These are phyloP conservation scores for Neofusicoccum kwambonambiense DNA, from an alignment of 2,329 filamentous ascomycete genomes.

Conservation along the genomic window DNA sequence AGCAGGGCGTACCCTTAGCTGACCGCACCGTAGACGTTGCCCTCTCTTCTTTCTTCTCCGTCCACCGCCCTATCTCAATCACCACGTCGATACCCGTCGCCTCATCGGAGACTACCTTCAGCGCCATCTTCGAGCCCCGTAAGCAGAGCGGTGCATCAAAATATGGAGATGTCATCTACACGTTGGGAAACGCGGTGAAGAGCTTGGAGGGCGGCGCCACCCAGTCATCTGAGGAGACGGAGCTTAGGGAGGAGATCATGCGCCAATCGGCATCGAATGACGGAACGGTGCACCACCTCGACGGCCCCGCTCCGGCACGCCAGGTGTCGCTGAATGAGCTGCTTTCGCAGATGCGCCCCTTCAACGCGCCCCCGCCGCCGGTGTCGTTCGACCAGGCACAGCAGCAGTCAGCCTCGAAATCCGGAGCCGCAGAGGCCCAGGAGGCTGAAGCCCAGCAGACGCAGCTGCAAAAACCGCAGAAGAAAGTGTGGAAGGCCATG, in stretches of 20 bases:
- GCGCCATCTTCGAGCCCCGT: constrained; percentile 66
- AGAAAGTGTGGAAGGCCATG: constrained; percentile 44
- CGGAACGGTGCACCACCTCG: constrained; percentile 28
- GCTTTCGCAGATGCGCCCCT: constrained; percentile 64
- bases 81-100: constrained; percentile 73
- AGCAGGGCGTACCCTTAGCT: constrained; percentile 6
- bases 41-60: constrained; percentile 90
- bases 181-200: constrained; percentile 45
- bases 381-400: constrained; percentile 49
- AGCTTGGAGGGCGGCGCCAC: constrained; percentile 35
- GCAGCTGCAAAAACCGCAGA: constrained; percentile 26
- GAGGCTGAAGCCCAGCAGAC: constrained; percentile 22
- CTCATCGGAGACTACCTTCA: constrained; percentile 73
- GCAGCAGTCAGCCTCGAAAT: not conserved
- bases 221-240: constrained; percentile 34
- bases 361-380: constrained; percentile 80
- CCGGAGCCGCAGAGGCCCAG: constrained; percentile 35
- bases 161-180: constrained; percentile 49
- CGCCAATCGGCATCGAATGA: constrained; percentile 34
- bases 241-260: constrained; percentile 37
- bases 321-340: constrained; percentile 40
- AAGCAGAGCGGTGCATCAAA: constrained; percentile 35
- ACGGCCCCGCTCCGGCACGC: constrained; percentile 25
- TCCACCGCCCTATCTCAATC: constrained; percentile 90
- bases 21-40: constrained; percentile 67